Percentiles rank a stretch among this genome's conserved stretches.
These are phyloP conservation scores for Oryza brachyantha DNA, from an alignment of 176 grass and related monocot genomes.

Conservation along the genomic window DNA sequence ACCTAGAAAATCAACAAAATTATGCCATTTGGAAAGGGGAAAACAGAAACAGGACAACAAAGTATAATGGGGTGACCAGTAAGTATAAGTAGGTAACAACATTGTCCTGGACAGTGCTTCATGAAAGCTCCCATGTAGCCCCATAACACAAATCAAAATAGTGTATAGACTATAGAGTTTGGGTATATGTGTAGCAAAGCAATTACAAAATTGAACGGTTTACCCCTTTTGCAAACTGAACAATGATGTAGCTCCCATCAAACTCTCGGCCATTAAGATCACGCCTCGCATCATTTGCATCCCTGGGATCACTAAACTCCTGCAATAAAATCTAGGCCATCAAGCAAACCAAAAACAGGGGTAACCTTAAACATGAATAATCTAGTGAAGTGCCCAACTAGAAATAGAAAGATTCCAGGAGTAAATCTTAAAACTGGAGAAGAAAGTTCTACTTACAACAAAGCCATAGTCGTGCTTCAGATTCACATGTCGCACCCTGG, in stretches of 20 bases:
- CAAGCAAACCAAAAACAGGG: conserved; percentile 19
- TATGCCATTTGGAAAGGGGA: conserved; percentile 2
- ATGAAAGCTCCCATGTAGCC: background rate
- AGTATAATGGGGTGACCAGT: background rate
- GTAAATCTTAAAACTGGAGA: background rate
- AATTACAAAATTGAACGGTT: conserved; percentile 15
- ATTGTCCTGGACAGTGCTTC: background rate
- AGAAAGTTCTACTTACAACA: conserved; percentile 60
- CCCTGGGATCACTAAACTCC: conserved; percentile 81
- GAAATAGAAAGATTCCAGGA: background rate
- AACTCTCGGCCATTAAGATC: conserved; percentile 67
- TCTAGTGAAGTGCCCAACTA: conserved; percentile 3
- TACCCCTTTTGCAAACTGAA: conserved; percentile 92
- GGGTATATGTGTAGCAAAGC: background rate
- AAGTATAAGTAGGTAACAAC: background rate
- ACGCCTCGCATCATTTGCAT: conserved; percentile 89
- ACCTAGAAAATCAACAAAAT: conserved; percentile 38
- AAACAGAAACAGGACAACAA: background rate
- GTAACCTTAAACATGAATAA: conserved; percentile 13
- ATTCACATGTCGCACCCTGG: conserved; percentile 74
- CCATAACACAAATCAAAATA: background rate
- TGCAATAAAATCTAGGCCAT: conserved; percentile 13
- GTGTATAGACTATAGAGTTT: conserved; percentile 7
- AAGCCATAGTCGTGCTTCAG: conserved; percentile 87
- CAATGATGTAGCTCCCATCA: conserved; percentile 69